These are phyloP conservation scores for Boletus subparvulus DNA, from an alignment of 768 basidiomycete species.

Conservation along the genomic window DNA sequence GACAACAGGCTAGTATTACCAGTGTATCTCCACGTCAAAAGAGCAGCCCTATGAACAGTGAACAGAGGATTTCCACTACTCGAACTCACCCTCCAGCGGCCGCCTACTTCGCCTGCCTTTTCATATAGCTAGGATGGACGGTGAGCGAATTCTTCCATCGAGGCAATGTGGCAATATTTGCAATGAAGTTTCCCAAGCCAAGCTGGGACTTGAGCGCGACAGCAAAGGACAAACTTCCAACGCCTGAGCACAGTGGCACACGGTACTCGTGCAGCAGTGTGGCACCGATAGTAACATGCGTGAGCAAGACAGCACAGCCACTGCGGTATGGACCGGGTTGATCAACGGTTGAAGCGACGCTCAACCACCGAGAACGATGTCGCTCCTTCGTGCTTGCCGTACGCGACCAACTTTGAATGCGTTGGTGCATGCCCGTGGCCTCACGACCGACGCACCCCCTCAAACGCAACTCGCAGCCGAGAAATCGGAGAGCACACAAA, in stretches of 20 bases:
- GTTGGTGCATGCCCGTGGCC: slow-evolving; percentile 15
- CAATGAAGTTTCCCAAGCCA: slow-evolving; percentile 41
- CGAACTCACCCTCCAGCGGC: slow-evolving; percentile 50
- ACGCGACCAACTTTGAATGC: slow-evolving; percentile 25
- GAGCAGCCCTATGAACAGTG: slow-evolving; percentile 37
- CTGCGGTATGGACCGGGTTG: slow-evolving; percentile 9
- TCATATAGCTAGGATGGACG: too few species aligned
- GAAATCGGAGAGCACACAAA: slow-evolving; percentile 33
- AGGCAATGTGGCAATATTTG: slow-evolving; percentile 16
- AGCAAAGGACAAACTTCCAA: slow-evolving; percentile 44
- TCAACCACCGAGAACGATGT: slow-evolving; percentile 40
- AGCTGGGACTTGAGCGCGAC: slow-evolving; percentile 42
- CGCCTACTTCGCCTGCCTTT: slow-evolving; percentile 38
- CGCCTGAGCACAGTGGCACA: slow-evolving; percentile 22
- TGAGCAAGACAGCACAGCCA: slow-evolving; percentile 21
- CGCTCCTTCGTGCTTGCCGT: slow-evolving; percentile 50
- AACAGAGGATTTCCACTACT: background rate
- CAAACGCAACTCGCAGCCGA: slow-evolving; percentile 22
- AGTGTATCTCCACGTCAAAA: slow-evolving; percentile 32
- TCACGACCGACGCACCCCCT: slow-evolving; percentile 19
- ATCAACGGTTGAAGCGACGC: background rate
- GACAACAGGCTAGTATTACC: slow-evolving; percentile 43
- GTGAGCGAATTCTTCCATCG: too few species aligned
- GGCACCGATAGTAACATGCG: too few species aligned
- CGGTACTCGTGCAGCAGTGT: background rate